Evolutionary conservation across 495 filamentous ascomycete genomes (phyloP).

Genomic region (Penicillium daleae): DNA sequence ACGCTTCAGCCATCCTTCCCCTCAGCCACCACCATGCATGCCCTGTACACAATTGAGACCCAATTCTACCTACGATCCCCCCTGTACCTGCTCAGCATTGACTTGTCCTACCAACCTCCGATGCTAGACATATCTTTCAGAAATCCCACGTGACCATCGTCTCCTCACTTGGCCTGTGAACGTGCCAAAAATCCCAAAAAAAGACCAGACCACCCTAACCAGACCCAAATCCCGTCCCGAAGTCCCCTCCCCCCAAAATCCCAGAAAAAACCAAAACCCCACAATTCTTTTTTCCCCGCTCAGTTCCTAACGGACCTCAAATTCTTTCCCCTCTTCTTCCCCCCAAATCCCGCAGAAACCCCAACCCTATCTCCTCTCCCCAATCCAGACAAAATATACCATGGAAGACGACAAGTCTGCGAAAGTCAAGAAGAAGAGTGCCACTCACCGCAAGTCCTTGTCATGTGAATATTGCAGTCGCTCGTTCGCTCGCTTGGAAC

Average conservation of each 20-base stretch:
- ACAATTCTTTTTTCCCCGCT: constrained; percentile 46
- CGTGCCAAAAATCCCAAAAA: background rate
- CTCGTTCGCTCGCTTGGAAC: constrained; percentile 55
- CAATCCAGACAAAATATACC: constrained; percentile 8
- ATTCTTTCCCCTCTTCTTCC: constrained; percentile 36
- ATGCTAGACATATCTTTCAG: background rate
- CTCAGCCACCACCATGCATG: background rate
- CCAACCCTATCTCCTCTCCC: constrained; percentile 15
- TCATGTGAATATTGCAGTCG: constrained; percentile 55
- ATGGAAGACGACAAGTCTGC: constrained; percentile 52
- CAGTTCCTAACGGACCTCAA: constrained; percentile 25
- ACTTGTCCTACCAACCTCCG: background rate
- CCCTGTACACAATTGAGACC: background rate
- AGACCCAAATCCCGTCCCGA: background rate
- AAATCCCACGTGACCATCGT: background rate
- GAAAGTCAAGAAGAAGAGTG: constrained; percentile 51
- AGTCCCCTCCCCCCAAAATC: background rate
- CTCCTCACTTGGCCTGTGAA: background rate
- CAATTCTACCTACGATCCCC: background rate
- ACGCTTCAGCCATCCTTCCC: background rate
- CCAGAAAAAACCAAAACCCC: constrained; percentile 30
- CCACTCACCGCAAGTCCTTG: constrained; percentile 50
- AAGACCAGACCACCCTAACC: background rate
- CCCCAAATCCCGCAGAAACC: constrained; percentile 37
- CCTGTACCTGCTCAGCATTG: background rate